phyloP scores from a whole-genome alignment of 139 green algal species.

The Chlamydomonas applanata region DNA sequence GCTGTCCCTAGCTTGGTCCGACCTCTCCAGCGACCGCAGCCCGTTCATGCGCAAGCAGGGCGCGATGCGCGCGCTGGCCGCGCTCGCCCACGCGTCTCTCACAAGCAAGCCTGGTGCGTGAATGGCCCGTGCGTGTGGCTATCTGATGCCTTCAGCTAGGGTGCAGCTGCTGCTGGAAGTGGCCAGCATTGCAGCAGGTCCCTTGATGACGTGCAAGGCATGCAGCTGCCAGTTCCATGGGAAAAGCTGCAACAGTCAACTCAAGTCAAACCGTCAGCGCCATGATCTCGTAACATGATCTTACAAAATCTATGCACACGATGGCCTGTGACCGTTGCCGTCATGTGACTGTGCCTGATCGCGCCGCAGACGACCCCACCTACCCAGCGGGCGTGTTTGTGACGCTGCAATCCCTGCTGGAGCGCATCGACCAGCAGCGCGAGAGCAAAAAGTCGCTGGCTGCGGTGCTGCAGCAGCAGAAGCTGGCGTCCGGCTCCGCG shows the following conservation, averaged over 20 bases:
- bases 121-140: too few species aligned
- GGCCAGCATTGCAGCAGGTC: too few species aligned
- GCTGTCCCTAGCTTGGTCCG: slow-evolving; percentile 28
- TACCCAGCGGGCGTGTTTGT: slow-evolving; percentile 39
- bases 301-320: too few species aligned
- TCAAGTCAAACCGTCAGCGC: not conserved
- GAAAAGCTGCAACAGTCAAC: too few species aligned
- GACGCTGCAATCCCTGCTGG: slow-evolving; percentile 34
- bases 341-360: not conserved
- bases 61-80: slow-evolving; percentile 37
- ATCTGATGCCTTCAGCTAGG: too few species aligned
- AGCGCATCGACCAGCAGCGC: slow-evolving; percentile 20
- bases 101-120: slow-evolving; percentile 38
- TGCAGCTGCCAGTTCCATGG: not conserved
- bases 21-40: slow-evolving; percentile 28
- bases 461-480: not conserved
- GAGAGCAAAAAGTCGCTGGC: slow-evolving; percentile 1
- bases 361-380: slow-evolving; percentile 28
- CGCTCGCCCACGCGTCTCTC: slow-evolving; percentile 27
- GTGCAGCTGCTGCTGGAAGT: too few species aligned
- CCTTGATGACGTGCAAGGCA: not conserved
- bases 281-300: too few species aligned
- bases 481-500: not conserved
- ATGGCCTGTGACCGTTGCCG: not conserved
- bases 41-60: slow-evolving; percentile 38